phyloP scores from a whole-genome alignment of 1,284 basidiomycete species.

The Sporisorium graminicola region DNA sequence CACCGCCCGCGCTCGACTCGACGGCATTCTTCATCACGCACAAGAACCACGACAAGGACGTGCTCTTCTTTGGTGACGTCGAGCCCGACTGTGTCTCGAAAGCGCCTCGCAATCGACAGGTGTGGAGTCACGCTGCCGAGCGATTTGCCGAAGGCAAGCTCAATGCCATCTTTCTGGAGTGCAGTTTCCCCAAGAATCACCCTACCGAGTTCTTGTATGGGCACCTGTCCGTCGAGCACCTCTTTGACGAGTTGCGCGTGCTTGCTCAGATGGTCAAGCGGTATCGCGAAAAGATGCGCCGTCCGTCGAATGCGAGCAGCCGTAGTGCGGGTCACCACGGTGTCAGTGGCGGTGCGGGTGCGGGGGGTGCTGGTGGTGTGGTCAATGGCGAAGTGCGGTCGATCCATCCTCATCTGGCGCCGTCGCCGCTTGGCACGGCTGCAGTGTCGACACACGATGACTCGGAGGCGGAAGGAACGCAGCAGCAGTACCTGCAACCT shows the following conservation, averaged over 20 bases:
- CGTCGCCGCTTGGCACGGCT: slow-evolving; percentile 42
- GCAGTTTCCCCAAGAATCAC: slow-evolving; percentile 59
- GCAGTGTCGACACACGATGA: slow-evolving; percentile 31
- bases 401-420: slow-evolving; percentile 28
- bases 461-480: neutral
- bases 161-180: slow-evolving; percentile 63
- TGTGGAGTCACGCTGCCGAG: slow-evolving; percentile 62
- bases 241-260: slow-evolving; percentile 60
- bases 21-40: slow-evolving; percentile 67
- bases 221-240: slow-evolving; percentile 58
- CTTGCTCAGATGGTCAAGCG: slow-evolving; percentile 56
- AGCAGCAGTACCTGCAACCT: slow-evolving; percentile 7
- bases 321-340: slow-evolving; percentile 16
- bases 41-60: slow-evolving; percentile 57
- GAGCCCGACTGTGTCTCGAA: slow-evolving; percentile 63
- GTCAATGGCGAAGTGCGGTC: slow-evolving; percentile 22
- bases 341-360: neutral
- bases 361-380: neutral
- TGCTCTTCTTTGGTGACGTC: slow-evolving; percentile 68
- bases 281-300: slow-evolving; percentile 29
- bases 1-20: slow-evolving; percentile 57
- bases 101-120: slow-evolving; percentile 49
- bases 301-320: slow-evolving; percentile 22
- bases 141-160: slow-evolving; percentile 57
- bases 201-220: slow-evolving; percentile 64